Evolutionary conservation across 2,329 filamentous ascomycete genomes (phyloP).

Genomic region (Sporothrix brasiliensis): DNA sequence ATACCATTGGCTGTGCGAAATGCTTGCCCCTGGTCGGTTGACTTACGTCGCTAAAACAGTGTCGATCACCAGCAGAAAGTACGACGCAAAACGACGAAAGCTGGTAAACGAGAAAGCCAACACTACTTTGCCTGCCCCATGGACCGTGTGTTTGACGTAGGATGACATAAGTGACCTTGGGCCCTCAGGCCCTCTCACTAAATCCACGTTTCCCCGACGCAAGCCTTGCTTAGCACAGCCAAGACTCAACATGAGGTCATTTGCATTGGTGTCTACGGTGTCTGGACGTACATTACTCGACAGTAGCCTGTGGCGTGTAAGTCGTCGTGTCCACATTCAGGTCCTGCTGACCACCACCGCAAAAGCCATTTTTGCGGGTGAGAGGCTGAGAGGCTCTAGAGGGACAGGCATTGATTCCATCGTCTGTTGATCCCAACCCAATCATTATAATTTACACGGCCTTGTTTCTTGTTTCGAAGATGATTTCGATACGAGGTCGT

Average conservation of each 20-base stretch:
- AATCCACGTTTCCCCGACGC: neutral
- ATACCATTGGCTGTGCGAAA: neutral
- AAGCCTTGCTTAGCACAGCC: conserved; percentile 12
- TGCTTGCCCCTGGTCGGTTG: neutral
- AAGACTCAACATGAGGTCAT: neutral
- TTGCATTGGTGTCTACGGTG: neutral
- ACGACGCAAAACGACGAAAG: neutral
- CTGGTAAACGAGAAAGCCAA: neutral
- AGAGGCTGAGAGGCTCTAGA: neutral
- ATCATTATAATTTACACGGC: neutral
- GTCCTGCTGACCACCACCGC: conserved; percentile 15
- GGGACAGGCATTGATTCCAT: neutral
- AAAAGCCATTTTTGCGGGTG: neutral
- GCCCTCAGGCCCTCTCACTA: neutral
- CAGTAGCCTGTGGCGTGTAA: neutral
- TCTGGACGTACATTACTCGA: neutral
- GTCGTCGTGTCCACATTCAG: neutral
- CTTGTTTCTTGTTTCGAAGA: neutral
- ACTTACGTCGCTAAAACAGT: neutral
- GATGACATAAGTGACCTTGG: neutral
- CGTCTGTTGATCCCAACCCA: neutral
- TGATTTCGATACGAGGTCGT: conserved; percentile 10
- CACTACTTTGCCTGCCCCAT: neutral
- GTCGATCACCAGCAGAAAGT: neutral
- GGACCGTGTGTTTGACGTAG: conserved; percentile 13